Percentiles rank a stretch among this genome's conserved stretches.
These are phyloP conservation scores for Plasmopara viticola DNA, from an alignment of 352 stramenopile genomes.

Conservation along the genomic window DNA sequence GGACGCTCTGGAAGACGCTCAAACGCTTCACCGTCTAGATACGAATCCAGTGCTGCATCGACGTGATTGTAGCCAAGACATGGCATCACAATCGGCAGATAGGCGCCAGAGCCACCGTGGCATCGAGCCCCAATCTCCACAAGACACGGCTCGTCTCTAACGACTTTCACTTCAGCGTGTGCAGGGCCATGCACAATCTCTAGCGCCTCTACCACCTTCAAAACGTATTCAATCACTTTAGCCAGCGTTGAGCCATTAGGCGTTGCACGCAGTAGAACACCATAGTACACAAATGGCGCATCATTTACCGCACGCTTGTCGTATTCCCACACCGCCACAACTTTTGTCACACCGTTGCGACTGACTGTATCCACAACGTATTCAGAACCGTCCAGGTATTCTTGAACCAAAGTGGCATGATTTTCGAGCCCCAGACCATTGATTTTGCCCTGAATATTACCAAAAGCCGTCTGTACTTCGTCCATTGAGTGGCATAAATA, in stretches of 20 bases:
- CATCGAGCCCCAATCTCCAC: conserved; percentile 93
- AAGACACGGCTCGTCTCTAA: conserved; percentile 80
- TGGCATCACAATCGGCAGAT: conserved; percentile 80
- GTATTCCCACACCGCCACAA: conserved; percentile 95
- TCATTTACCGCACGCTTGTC: conserved; percentile 92
- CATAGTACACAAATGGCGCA: conserved; percentile 94
- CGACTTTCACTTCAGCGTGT: conserved; percentile 87
- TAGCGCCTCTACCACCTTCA: conserved; percentile 74
- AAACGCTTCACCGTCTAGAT: conserved; percentile 71
- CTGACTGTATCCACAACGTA: conserved; percentile 96
- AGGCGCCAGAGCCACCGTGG: conserved; percentile 92
- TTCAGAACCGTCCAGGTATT: conserved; percentile 92
- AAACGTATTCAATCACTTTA: conserved; percentile 51
- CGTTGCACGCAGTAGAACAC: conserved; percentile 62
- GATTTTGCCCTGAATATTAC: conserved; percentile 87
- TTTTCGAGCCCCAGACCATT: conserved; percentile 85
- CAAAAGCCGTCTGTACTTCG: conserved; percentile 88
- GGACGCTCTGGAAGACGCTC: conserved; percentile 41
- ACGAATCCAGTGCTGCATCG: conserved; percentile 83
- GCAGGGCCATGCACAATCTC: conserved; percentile 76
- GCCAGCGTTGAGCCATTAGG: conserved; percentile 37
- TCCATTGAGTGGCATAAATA: conserved; percentile 86
- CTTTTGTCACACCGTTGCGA: conserved; percentile 90
- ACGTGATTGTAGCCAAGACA: conserved; percentile 93
- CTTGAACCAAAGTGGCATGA: conserved; percentile 89